Conservation (phyloP, 225 moss, liverwort and hornwort species). For the Sphagnum contortum region DNA sequence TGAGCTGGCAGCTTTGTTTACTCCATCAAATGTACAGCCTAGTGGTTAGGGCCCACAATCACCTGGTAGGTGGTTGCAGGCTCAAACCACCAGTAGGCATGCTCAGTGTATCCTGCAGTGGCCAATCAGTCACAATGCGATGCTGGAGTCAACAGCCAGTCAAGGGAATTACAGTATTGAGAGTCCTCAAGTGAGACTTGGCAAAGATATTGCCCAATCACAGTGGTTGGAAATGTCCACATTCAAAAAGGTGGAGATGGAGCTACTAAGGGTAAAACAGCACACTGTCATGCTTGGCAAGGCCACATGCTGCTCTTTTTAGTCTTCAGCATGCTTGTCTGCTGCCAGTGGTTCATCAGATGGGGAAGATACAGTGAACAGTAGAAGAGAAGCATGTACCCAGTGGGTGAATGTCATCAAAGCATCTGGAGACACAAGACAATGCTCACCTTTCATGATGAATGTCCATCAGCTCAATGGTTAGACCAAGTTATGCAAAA, state of each 20-base stretch:
- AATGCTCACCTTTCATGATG: slow-evolving; percentile 25
- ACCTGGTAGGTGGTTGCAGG: not conserved
- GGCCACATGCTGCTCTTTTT: too few relatives aligned
- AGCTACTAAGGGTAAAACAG: too few relatives aligned
- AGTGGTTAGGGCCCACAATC: not conserved
- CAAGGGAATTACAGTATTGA: not conserved
- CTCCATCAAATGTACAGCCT: not conserved
- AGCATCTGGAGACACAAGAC: not conserved
- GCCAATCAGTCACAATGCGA: not conserved
- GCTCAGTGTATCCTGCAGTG: not conserved
- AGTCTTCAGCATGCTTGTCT: too few relatives aligned
- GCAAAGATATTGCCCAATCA: not conserved
- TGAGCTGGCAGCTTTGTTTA: not conserved
- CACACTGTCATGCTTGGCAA: too few relatives aligned
- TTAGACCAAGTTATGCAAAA: slow-evolving; percentile 11
- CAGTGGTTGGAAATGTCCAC: too few relatives aligned
- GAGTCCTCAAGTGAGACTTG: not conserved
- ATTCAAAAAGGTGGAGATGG: too few relatives aligned
- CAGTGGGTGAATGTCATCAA: too few relatives aligned
- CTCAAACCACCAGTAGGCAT: too few relatives aligned
- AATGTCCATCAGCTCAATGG: slow-evolving; percentile 4
- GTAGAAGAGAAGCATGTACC: too few relatives aligned
- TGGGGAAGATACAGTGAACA: too few relatives aligned
- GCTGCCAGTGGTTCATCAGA: too few relatives aligned
- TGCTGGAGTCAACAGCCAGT: not conserved